These are phyloP conservation scores for Ophiostoma fasciatum DNA, from an alignment of 2,329 filamentous ascomycete species.

Conservation along the genomic window DNA sequence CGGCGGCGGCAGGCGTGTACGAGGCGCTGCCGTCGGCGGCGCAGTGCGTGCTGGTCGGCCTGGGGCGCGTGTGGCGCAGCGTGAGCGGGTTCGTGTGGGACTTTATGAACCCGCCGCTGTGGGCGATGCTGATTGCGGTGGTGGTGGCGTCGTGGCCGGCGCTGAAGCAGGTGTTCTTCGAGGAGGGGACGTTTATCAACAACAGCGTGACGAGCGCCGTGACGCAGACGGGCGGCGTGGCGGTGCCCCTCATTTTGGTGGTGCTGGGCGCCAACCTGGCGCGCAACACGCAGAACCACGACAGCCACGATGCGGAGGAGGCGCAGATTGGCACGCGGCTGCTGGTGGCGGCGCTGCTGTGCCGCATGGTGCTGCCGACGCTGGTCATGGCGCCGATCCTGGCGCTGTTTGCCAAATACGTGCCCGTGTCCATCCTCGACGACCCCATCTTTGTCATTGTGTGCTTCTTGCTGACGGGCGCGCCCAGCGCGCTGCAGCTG, in stretches of 20 bases:
- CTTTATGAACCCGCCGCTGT: slow-evolving; percentile 97
- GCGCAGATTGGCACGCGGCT: slow-evolving; percentile 55
- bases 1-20: slow-evolving; percentile 15
- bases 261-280: slow-evolving; percentile 91
- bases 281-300: slow-evolving; percentile 67
- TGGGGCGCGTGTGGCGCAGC: slow-evolving; percentile 24
- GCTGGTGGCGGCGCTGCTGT: slow-evolving; percentile 70
- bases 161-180: slow-evolving; percentile 77
- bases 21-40: slow-evolving; percentile 26
- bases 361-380: slow-evolving; percentile 85
- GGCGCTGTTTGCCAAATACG: slow-evolving; percentile 74
- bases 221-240: slow-evolving; percentile 72
- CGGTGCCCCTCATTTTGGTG: slow-evolving; percentile 87
- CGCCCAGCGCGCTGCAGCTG: slow-evolving; percentile 82
- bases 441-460: slow-evolving; percentile 98
- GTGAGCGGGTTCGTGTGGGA: slow-evolving; percentile 59
- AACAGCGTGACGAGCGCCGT: slow-evolving; percentile 88
- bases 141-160: slow-evolving; percentile 75
- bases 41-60: slow-evolving; percentile 20
- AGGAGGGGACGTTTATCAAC: slow-evolving; percentile 73
- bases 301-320: slow-evolving; percentile 55
- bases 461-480: slow-evolving; percentile 89
- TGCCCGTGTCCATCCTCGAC: slow-evolving; percentile 85
- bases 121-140: slow-evolving; percentile 90
- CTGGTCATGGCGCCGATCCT: slow-evolving; percentile 84